phyloP scores from a whole-genome alignment of 2,329 filamentous ascomycete species.

The Calonectria pseudoturangicola region DNA sequence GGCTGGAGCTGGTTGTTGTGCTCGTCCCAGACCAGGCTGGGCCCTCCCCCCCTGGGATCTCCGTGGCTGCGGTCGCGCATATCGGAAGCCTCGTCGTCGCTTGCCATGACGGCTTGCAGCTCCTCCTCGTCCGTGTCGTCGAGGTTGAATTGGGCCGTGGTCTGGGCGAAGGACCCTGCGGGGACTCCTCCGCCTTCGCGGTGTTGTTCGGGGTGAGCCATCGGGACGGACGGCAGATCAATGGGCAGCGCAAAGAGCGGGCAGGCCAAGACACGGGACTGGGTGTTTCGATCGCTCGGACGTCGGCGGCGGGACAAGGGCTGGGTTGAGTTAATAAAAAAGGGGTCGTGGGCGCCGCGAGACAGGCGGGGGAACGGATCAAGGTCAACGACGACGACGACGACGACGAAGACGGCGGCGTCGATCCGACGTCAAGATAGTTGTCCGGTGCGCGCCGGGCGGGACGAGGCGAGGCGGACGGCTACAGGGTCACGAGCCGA shows the following conservation, averaged over 20 bases:
- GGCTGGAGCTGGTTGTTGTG: conserved; percentile 43
- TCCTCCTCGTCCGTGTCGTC: conserved; percentile 60
- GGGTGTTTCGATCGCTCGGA: conserved; percentile 7
- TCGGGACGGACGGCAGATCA: conserved; percentile 23
- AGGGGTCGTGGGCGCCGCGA: not conserved
- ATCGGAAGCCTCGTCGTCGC: conserved; percentile 59
- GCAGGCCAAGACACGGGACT: conserved; percentile 13
- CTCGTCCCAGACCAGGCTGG: conserved; percentile 46
- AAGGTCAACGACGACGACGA: not conserved
- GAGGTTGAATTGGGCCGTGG: conserved; percentile 60
- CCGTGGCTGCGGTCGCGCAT: conserved; percentile 50
- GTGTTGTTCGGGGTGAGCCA: conserved; percentile 52
- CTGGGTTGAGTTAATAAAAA: conserved; percentile 11
- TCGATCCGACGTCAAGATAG: not conserved
- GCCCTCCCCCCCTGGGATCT: conserved; percentile 33
- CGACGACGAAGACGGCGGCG: not conserved
- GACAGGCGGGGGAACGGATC: not conserved
- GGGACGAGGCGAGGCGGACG: conserved; percentile 23
- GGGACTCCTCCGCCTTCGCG: conserved; percentile 41
- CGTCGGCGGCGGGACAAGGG: conserved; percentile 8
- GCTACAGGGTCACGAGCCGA: conserved; percentile 22
- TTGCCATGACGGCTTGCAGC: conserved; percentile 57
- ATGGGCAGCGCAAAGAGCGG: not conserved
- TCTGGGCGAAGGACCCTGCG: conserved; percentile 63
- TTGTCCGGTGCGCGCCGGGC: conserved; percentile 24